Percentiles rank a stretch among this genome's conserved stretches.
Conservation (phyloP, 345 rosid genomes). For the Rhodamnia argentea region DNA sequence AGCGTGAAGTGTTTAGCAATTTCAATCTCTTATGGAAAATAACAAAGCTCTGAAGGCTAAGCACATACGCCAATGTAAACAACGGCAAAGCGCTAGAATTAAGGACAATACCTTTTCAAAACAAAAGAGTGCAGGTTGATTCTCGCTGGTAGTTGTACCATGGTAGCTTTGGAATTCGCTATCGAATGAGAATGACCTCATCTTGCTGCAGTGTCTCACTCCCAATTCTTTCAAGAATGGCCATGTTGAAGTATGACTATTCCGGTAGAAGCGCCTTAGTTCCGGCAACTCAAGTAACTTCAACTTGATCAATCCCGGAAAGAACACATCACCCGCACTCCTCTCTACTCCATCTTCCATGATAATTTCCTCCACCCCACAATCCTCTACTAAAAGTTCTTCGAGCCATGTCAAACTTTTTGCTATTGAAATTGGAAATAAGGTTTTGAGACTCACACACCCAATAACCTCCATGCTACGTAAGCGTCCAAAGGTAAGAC, state of each 20-base stretch:
- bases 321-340: not conserved
- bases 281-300: rapidly evolving
- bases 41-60: not conserved
- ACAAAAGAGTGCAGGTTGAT: too few relatives aligned
- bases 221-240: not conserved
- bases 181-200: not conserved
- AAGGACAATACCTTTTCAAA: too few relatives aligned
- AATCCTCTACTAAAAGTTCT: rapidly evolving
- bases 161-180: not conserved
- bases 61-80: not conserved
- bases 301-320: rapidly evolving
- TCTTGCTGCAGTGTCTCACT: rapidly evolving
- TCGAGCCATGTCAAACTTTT: rapidly evolving
- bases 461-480: too few relatives aligned
- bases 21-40: not conserved
- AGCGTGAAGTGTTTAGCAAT: not conserved
- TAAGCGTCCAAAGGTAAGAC: too few relatives aligned
- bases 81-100: rapidly evolving
- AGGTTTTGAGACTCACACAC: too few relatives aligned
- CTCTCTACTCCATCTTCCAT: rapidly evolving
- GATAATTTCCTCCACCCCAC: not conserved
- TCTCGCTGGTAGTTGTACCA: too few relatives aligned
- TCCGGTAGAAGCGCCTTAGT: rapidly evolving
- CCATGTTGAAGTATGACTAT: not conserved
- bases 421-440: not conserved